These are phyloP conservation scores for Arxiozyma slooffiae DNA, from an alignment of 1,139 yeast genomes.

Conservation along the genomic window DNA sequence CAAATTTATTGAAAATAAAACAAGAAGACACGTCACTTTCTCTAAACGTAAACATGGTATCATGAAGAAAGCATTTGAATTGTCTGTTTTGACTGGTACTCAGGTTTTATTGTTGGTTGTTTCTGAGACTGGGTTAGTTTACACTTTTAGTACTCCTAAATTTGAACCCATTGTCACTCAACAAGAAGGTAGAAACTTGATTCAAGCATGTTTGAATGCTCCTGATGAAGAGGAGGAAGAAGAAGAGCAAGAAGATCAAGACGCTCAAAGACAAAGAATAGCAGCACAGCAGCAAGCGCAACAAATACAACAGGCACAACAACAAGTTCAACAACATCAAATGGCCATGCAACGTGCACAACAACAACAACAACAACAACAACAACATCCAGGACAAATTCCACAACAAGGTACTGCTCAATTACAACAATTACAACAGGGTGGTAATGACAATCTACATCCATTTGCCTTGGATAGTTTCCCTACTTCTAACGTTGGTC, in stretches of 20 bases:
- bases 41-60: conserved; percentile 97
- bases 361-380: conserved; percentile 29
- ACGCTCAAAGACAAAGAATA: background rate
- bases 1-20: conserved; percentile 91
- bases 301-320: conserved; percentile 20
- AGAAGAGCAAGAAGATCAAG: conserved; percentile 35
- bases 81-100: conserved; percentile 91
- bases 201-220: conserved; percentile 93
- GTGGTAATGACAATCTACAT: conserved; percentile 2
- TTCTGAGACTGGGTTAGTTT: conserved; percentile 92
- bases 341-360: conserved; percentile 26
- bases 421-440: conserved; percentile 2
- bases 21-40: conserved; percentile 93
- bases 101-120: conserved; percentile 89
- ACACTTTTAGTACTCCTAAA: conserved; percentile 97
- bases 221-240: conserved; percentile 52
- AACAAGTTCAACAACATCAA: conserved; percentile 17
- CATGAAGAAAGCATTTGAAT: conserved; percentile 98
- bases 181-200: conserved; percentile 90
- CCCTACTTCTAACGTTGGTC: background rate
- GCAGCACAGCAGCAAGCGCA: conserved; percentile 18
- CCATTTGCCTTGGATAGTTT: conserved; percentile 4
- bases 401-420: no score
- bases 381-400: background rate
- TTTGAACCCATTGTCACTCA: conserved; percentile 93